Conservation (phyloP, 1,284 basidiomycete species). For the Neotropicomus parvogracilis region DNA sequence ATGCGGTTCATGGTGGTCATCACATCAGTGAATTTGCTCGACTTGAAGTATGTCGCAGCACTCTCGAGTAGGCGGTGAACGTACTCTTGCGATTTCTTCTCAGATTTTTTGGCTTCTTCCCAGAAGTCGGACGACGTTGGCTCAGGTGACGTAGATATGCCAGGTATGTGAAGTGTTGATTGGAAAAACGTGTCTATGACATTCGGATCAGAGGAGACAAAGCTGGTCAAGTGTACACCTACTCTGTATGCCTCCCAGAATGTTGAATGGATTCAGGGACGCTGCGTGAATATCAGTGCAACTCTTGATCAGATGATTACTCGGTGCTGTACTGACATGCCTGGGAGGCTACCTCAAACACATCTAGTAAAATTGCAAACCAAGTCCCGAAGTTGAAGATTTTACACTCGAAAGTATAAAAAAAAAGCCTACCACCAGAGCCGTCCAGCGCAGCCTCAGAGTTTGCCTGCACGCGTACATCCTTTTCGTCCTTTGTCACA, state of each 20-base stretch:
- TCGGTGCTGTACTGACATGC: slow-evolving; percentile 2
- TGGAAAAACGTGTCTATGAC: slow-evolving; percentile 4
- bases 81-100: slow-evolving; percentile 5
- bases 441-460: background rate
- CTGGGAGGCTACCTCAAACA: background rate
- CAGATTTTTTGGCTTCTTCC: slow-evolving; percentile 2
- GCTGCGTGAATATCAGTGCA: slow-evolving; percentile 3
- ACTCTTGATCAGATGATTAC: background rate
- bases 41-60: slow-evolving; percentile 2
- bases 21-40: slow-evolving; percentile 6
- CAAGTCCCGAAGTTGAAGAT: too few relatives aligned
- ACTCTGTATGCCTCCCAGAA: slow-evolving; percentile 4
- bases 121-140: slow-evolving; percentile 9
- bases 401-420: background rate
- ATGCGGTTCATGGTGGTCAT: slow-evolving; percentile 8
- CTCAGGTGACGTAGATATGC: background rate
- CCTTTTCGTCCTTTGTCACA: background rate
- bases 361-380: background rate
- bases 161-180: background rate
- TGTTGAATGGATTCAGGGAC: background rate
- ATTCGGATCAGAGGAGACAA: background rate
- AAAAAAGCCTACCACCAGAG: background rate
- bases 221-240: background rate
- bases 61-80: slow-evolving; percentile 5
- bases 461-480: background rate